phyloP scores from a whole-genome alignment of 345 rosid species.

The Pistacia vera region DNA sequence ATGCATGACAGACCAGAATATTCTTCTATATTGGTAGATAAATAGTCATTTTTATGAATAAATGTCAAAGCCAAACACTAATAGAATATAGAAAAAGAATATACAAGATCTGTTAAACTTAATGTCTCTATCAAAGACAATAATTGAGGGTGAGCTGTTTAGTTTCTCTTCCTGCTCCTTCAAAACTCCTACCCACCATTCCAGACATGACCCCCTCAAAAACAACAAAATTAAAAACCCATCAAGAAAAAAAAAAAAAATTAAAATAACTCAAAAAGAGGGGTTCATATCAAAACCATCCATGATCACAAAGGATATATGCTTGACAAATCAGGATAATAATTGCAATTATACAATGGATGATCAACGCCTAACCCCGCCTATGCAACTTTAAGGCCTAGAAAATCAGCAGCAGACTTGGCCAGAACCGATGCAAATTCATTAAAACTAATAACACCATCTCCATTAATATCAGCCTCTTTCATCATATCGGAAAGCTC shows the following conservation, averaged over 20 bases:
- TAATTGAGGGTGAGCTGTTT: background rate
- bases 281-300: background rate
- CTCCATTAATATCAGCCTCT: slow-evolving; percentile 87
- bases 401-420: slow-evolving; percentile 75
- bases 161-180: background rate
- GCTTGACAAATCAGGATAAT: background rate
- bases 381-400: slow-evolving; percentile 48
- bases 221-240: background rate
- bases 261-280: background rate
- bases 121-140: background rate
- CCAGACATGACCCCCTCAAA: background rate
- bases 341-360: background rate
- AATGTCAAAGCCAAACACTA: background rate
- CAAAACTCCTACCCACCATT: background rate
- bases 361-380: background rate
- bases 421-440: slow-evolving; percentile 85
- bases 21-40: background rate
- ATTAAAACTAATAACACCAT: slow-evolving; percentile 82
- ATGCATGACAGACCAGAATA: background rate
- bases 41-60: background rate
- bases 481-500: slow-evolving; percentile 88
- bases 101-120: background rate
- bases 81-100: background rate
- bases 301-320: background rate
- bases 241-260: background rate